Conservation (phyloP, 2,329 filamentous ascomycete genomes). For the Coniochaeta sp. region DNA sequence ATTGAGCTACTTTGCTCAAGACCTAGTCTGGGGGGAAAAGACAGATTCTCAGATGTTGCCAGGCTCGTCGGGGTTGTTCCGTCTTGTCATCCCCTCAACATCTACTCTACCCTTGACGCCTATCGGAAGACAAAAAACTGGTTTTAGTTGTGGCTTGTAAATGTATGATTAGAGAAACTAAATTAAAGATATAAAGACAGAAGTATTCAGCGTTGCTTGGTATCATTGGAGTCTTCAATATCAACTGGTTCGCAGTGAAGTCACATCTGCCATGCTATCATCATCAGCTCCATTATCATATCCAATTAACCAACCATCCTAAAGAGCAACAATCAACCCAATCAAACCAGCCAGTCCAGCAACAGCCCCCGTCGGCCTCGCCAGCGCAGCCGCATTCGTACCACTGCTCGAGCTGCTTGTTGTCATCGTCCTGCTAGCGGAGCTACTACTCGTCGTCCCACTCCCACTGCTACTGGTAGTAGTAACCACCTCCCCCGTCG, state of each 20-base stretch:
- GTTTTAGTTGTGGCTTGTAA: slow-evolving; percentile 5
- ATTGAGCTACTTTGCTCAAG: background rate
- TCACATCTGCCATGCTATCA: background rate
- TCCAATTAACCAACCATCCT: background rate
- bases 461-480: background rate
- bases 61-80: background rate
- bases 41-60: too few species aligned
- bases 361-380: background rate
- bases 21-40: background rate
- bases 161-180: slow-evolving; percentile 7
- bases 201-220: background rate
- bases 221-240: too few species aligned
- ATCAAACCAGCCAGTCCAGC: background rate
- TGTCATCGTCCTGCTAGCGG: too few species aligned
- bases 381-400: background rate
- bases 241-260: too few species aligned
- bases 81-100: background rate
- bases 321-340: background rate
- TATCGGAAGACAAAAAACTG: slow-evolving; percentile 6
- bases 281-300: background rate
- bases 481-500: background rate
- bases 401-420: background rate
- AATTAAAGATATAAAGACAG: slow-evolving; percentile 7
- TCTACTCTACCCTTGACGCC: background rate
- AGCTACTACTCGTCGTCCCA: background rate